Percentiles rank a stretch among this genome's conserved stretches.
phyloP scores from a whole-genome alignment of 805 yeast species.

The Lachancea nothofagi region DNA sequence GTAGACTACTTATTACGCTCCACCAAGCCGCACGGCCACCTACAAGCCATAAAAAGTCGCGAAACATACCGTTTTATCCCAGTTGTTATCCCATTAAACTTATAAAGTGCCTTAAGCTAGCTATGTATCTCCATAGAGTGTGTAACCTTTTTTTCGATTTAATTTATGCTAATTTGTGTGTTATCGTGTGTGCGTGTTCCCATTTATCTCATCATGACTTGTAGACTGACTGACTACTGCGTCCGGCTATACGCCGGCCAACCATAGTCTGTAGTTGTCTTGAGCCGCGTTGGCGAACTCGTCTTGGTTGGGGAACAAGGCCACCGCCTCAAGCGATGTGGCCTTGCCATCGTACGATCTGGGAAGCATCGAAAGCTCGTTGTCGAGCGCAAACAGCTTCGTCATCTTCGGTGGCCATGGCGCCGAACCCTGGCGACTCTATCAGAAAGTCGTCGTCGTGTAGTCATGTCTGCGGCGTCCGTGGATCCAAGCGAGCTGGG shows the following conservation, averaged over 20 bases:
- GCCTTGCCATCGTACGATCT: conserved; percentile 7
- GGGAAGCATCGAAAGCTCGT: conserved; percentile 5
- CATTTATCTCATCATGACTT: not conserved
- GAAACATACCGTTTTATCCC: too few relatives aligned
- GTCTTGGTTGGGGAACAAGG: conserved; percentile 7
- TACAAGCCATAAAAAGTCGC: too few relatives aligned
- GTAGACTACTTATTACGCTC: too few relatives aligned
- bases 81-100: too few relatives aligned
- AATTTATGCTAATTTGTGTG: not conserved
- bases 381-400: conserved; percentile 15
- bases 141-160: not conserved
- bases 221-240: not conserved
- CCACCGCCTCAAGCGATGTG: conserved; percentile 12
- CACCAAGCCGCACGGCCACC: too few relatives aligned
- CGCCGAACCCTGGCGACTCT: conserved; percentile 5
- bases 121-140: not conserved
- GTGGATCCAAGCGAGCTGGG: conserved; percentile 9
- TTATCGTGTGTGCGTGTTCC: not conserved
- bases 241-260: conserved; percentile 12
- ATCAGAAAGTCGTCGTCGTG: conserved; percentile 10
- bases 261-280: conserved; percentile 30
- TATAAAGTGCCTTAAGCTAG: too few relatives aligned
- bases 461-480: conserved; percentile 1
- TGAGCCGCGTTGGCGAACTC: conserved; percentile 27
- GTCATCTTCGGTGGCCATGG: conserved; percentile 6